Evolutionary conservation across 1,284 basidiomycete genomes (phyloP), one percentile per base, ranked within the genome.

Genomic region (Earliella scabrosa): DNA sequence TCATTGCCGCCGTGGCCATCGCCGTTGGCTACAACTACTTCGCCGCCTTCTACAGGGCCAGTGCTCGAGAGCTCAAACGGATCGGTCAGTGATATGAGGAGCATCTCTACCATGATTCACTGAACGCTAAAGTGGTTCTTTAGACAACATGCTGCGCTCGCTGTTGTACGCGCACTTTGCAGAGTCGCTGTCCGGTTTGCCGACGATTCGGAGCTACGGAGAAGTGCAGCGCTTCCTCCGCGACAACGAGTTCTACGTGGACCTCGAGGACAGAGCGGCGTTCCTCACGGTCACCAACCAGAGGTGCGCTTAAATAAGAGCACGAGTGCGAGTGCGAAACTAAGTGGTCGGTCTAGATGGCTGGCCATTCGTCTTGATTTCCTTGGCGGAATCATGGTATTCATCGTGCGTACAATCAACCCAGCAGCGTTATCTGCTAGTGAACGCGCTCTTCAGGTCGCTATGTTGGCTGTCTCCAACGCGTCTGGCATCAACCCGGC

Each of bases 91-190:
- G 32, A 2, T 10, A 21, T 43, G 43, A 29, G 31, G n/a, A n/a
- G n/a, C n/a, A 14, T 27, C 3, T 24, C 39, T 14, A 9, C 14
- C 9, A 24, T 3, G 13, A 13, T 23, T 20, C n/a, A 16, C 18
- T 16, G 16, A 3, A 2, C 2, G 11, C 1, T 69, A 50, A 31
- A 46, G 14, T 59, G 11, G 2, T 14, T 24, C n/a, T 18, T 47
- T 66, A 79, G 87, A 90, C 64, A 77, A 84, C 0, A 84, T 88
- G 74, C 76, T 90, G 13, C 84, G 88, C 38, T 87, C 85, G 0
- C 70, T 87, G 23, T 77, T 94, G 14, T 94, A 93, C 68, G 82
- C 88, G 2, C 92, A 93, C 73, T 89, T 94, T 65, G 85, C 87
- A 1, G 92, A 95, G 72, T 89, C 89, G 1, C 74, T 95, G 1